A percentile compares a stretch with the other conserved stretches of the same genome.
phyloP scores from a whole-genome alignment of 2,329 filamentous ascomycete genomes.

The Dryadomyces quercus-mongolicae region DNA sequence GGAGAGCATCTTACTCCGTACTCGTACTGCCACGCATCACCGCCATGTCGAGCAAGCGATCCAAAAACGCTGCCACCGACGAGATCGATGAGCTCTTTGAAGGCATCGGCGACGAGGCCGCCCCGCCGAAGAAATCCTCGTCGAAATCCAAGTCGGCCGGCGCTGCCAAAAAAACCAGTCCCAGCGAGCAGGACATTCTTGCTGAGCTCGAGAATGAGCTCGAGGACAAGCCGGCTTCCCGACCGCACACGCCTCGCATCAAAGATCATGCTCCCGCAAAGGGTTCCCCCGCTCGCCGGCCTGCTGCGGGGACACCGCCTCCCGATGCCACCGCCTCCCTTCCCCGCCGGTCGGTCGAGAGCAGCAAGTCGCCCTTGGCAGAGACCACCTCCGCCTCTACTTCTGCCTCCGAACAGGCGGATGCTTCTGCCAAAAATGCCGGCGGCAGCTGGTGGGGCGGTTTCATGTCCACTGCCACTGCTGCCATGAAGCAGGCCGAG shows the following conservation, averaged over 20 bases:
- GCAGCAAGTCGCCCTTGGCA: constrained; percentile 25
- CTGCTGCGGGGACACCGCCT: constrained; percentile 33
- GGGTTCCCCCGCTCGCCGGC: constrained; percentile 34
- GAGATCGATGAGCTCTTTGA: constrained; percentile 56
- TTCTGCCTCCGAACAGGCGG: constrained; percentile 16
- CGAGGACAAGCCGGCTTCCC: constrained; percentile 54
- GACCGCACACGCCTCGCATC: constrained; percentile 72
- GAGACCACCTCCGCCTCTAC: constrained; percentile 21
- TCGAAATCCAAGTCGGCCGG: constrained; percentile 24
- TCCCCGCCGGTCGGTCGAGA: constrained; percentile 16
- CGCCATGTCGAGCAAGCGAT: constrained; percentile 45
- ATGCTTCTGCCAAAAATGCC: not conserved
- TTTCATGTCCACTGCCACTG: constrained; percentile 67
- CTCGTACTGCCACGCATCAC: not conserved
- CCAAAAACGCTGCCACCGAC: constrained; percentile 43
- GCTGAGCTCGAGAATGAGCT: constrained; percentile 76
- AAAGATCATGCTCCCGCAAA: constrained; percentile 34
- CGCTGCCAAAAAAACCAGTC: constrained; percentile 30
- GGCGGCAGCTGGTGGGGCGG: constrained; percentile 85
- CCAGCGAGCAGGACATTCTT: constrained; percentile 59
- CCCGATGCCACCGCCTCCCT: constrained; percentile 48
- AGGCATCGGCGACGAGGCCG: constrained; percentile 44
- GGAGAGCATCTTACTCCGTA: not conserved
- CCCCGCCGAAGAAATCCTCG: constrained; percentile 33
- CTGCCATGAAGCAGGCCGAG: constrained; percentile 87